Percentiles rank a stretch among this genome's conserved stretches.
phyloP scores from a whole-genome alignment of 306 rosid genomes.

The Lithocarpus polystachyus region DNA sequence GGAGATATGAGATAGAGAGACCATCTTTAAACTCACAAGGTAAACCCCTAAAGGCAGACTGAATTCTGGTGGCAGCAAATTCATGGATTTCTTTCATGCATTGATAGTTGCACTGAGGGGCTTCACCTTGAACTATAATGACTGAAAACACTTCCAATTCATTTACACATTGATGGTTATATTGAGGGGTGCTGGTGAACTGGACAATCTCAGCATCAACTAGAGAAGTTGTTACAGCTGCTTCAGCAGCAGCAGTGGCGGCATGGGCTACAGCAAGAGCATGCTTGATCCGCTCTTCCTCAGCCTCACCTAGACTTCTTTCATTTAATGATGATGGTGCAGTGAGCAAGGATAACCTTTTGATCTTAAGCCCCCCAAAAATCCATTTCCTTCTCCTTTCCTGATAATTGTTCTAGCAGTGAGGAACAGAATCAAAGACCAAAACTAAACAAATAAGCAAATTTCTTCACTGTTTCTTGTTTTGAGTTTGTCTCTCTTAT shows the following conservation, averaged over 20 bases:
- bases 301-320: conserved; percentile 33
- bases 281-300: conserved; percentile 52
- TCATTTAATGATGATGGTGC: conserved; percentile 35
- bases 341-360: conserved; percentile 5
- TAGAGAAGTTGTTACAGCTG: no score
- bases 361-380: conserved; percentile 54
- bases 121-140: no score
- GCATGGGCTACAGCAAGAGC: conserved; percentile 65
- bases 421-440: conserved; percentile 15
- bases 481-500: conserved; percentile 51
- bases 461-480: conserved; percentile 53
- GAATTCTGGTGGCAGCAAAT: conserved; percentile 26
- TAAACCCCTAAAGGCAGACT: conserved; percentile 70
- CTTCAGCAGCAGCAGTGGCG: conserved; percentile 51
- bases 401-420: conserved; percentile 16
- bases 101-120: no score
- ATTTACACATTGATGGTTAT: no score
- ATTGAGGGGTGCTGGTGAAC: no score
- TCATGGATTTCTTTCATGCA: no score
- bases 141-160: no score
- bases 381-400: conserved; percentile 81
- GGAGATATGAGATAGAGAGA: background rate
- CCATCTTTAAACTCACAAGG: conserved; percentile 56
- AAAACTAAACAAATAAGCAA: background rate
- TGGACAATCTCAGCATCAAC: no score